Base-by-base conservation (phyloP, 805 yeast species). In the Ogataea henricii region DNA sequence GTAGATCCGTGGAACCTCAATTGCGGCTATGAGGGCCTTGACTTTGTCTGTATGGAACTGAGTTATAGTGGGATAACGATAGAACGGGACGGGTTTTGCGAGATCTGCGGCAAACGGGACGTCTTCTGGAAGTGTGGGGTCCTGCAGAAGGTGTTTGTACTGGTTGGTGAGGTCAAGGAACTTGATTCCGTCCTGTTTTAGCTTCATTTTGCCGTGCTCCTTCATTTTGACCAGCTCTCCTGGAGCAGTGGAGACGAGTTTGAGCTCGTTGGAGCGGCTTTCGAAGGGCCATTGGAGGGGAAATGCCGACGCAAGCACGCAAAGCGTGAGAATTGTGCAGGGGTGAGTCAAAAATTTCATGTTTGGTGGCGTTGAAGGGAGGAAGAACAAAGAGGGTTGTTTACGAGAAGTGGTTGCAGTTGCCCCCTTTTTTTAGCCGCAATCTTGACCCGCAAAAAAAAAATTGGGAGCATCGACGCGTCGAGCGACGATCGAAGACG, bases 1-100 rank as follows among this genome's bases (percentile, higher is more conserved):
- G 27, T 51, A 42, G 17, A 56, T 35, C 9, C 49, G 33, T 6
- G 53, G 26, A 13, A 45, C 36, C 10, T 52, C 40, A 29, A 53
- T 50, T n/a, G 44, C 27, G 6, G 44, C 13, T 16, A 46, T 32
- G 20, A 56, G 40, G 6, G 23, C 5, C 1, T 63, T 51, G 18
- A 87, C 81, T 12, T 65, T 56, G 2, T 73, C 57, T 4, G 52
- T 44, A 54, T 76, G 69, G 36, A 62, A 62, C 5, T 34, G 39
- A 1, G 65, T 52, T 3, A 72, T 67, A 14, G 66, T 45, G 0
- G 96, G 96, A 65, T 83, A 89, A 14, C 70, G 59, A 55, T 78
- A 79, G 3, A 40, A 29, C 3, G 46, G 40, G 20, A 43, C 47
- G 0, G 53, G 53, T 17, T 51, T 53, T 6, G 41, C 41, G 18